Percentiles rank a stretch among this genome's conserved stretches.
phyloP scores from a whole-genome alignment of 1,284 basidiomycete species.

The Microbotryum silenes-acaulis region DNA sequence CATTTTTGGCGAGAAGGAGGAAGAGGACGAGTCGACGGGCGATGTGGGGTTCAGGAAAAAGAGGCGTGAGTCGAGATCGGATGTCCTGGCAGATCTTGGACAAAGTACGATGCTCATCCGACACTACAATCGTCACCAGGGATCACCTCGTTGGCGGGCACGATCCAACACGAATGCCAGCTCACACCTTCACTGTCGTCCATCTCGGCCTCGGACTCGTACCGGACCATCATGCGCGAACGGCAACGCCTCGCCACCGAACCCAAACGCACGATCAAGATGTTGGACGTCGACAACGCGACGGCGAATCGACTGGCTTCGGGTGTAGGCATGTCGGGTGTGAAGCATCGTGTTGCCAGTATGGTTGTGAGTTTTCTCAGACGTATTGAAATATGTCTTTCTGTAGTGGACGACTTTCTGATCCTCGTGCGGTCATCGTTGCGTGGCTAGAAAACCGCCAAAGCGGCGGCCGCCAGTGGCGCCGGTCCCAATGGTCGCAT shows the following conservation, averaged over 20 bases:
- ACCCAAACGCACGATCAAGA: slow-evolving; percentile 41
- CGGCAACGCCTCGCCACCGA: slow-evolving; percentile 40
- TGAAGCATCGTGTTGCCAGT: slow-evolving; percentile 31
- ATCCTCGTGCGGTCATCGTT: background rate
- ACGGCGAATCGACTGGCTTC: slow-evolving; percentile 40
- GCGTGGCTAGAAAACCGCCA: slow-evolving; percentile 22
- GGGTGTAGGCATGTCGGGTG: slow-evolving; percentile 24
- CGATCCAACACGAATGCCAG: slow-evolving; percentile 37
- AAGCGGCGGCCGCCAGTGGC: slow-evolving; percentile 24
- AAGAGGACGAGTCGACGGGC: slow-evolving; percentile 29
- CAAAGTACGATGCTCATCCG: background rate
- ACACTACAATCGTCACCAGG: slow-evolving; percentile 8
- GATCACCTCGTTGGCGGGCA: slow-evolving; percentile 32
- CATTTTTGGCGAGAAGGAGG: slow-evolving; percentile 36
- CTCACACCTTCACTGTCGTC: slow-evolving; percentile 32
- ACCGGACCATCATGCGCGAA: slow-evolving; percentile 42
- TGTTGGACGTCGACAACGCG: slow-evolving; percentile 39
- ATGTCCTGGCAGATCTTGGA: background rate
- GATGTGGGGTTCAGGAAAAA: slow-evolving; percentile 28
- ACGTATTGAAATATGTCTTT: too few relatives aligned
- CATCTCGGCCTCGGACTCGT: slow-evolving; percentile 37
- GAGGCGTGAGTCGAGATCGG: slow-evolving; percentile 23
- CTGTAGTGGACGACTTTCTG: too few relatives aligned
- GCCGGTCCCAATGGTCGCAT: slow-evolving; percentile 38
- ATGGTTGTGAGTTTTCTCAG: slow-evolving; percentile 32